Base-by-base conservation (phyloP, 1,284 basidiomycete species). In the Marasmius oreades region DNA sequence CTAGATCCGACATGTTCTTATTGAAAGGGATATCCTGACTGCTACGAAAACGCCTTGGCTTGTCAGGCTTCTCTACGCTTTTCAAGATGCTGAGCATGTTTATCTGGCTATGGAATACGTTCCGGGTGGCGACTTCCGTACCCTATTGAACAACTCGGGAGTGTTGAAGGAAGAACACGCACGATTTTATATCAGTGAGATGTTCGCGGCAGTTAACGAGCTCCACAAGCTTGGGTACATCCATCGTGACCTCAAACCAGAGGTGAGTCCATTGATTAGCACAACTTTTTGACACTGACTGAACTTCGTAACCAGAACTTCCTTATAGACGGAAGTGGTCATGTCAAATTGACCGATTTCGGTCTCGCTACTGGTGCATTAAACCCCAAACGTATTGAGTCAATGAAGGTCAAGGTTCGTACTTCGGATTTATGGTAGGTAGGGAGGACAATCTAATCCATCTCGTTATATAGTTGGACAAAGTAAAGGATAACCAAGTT, bases 61-160 rank as follows among this genome's bases (percentile, higher is more conserved):
- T 55, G 95, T 98, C 45, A 80, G 87, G 20, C 78, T 98, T 8
- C 76, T 98, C 3, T 98, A 98, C 68, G 95, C 95, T 0, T 98
- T 98, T 74, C 95, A 98, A 71, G 95, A 98, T 68, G 77, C 84
- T 0, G 79, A 90, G 58, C 81, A 89, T 65, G 93, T 98, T 26
- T 98, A 95, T 69, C 88, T 98, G 51, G 95, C 95, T 0, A 98
- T 98, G 95, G 97, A 99, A 78, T 98, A 96, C 68, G 95, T 98
- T 12, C 95, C 95, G 1, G 95, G 95, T 36, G 95, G 95, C 52
- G 95, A 98, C 69, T 97, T 98, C 77, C 82, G 95, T 8, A 98
- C 95, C 0, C 80, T 98, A 34, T 80, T 98, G 51, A 98, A 97
- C 75, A 98, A 97, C 69, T 95, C 94, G 0, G 95, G 95, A 33